These are phyloP conservation scores for Smittium culicis DNA, from an alignment of 371 early-diverging fungal species.

Conservation along the genomic window DNA sequence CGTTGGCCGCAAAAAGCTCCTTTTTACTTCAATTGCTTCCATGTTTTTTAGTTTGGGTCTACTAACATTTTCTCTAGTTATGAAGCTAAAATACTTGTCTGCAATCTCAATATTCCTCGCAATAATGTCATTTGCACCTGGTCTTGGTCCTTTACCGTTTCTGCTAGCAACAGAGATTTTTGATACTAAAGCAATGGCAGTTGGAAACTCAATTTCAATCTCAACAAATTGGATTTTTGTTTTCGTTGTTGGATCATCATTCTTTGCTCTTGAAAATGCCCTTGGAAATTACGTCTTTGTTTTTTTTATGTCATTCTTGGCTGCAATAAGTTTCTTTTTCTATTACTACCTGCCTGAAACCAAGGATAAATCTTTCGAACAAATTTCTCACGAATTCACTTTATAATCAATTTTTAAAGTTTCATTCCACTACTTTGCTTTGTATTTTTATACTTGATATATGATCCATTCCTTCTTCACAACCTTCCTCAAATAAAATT, in stretches of 20 bases:
- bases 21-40: conserved; percentile 46
- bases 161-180: conserved; percentile 75
- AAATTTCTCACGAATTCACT: conserved; percentile 2
- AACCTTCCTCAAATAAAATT: background rate
- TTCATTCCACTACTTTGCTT: background rate
- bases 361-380: background rate
- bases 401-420: background rate
- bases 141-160: conserved; percentile 80
- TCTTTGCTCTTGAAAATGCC: conserved; percentile 39
- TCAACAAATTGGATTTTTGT: conserved; percentile 58
- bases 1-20: conserved; percentile 60
- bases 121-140: conserved; percentile 77
- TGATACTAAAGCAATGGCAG: conserved; percentile 49
- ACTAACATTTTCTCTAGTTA: conserved; percentile 44
- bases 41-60: conserved; percentile 45
- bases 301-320: conserved; percentile 42
- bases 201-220: conserved; percentile 55
- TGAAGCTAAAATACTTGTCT: conserved; percentile 37
- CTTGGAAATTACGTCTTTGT: conserved; percentile 61
- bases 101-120: conserved; percentile 56
- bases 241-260: conserved; percentile 51
- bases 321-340: conserved; percentile 37
- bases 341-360: conserved; percentile 66
- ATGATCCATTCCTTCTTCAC: background rate
- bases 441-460: background rate